Percentiles rank a stretch among this genome's conserved stretches.
These are phyloP conservation scores for Mortierella sp. DNA, from an alignment of 371 early-diverging fungal genomes.

Conservation along the genomic window DNA sequence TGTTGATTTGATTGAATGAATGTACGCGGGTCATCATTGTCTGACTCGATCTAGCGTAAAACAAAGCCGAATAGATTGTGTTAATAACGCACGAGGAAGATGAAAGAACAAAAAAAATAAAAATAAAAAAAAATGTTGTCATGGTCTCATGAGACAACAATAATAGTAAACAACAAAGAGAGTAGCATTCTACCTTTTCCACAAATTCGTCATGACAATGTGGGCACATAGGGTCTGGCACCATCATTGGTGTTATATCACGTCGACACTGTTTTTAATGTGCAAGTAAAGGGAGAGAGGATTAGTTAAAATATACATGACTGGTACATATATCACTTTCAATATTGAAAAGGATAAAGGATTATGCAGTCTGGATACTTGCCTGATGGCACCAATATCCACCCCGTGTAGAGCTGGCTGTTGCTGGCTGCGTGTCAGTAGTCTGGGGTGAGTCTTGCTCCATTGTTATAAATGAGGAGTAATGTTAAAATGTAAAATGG, in stretches of 20 bases:
- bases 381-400: slow-evolving; percentile 34
- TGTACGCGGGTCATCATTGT: slow-evolving; percentile 63
- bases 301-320: neutral
- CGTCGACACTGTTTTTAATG: slow-evolving; percentile 25
- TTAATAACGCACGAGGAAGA: neutral
- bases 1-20: slow-evolving; percentile 34
- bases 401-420: slow-evolving; percentile 6
- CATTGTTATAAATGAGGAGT: neutral
- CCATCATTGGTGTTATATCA: slow-evolving; percentile 57
- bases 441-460: neutral
- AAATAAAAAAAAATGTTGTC: neutral
- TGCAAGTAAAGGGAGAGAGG: neutral
- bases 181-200: slow-evolving; percentile 63
- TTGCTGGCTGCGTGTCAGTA: neutral
- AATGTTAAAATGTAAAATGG: neutral
- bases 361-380: neutral
- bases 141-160: neutral
- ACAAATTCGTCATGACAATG: slow-evolving; percentile 74
- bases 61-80: neutral
- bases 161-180: neutral
- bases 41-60: slow-evolving; percentile 55
- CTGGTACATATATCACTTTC: neutral
- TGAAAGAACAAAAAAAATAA: neutral
- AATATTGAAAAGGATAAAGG: neutral
- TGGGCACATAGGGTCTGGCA: slow-evolving; percentile 73